Evolutionary conservation across 2,329 filamentous ascomycete genomes (phyloP), one percentile per base, ranked within the genome.

Genomic region (Leptosphaerulina australis): DNA sequence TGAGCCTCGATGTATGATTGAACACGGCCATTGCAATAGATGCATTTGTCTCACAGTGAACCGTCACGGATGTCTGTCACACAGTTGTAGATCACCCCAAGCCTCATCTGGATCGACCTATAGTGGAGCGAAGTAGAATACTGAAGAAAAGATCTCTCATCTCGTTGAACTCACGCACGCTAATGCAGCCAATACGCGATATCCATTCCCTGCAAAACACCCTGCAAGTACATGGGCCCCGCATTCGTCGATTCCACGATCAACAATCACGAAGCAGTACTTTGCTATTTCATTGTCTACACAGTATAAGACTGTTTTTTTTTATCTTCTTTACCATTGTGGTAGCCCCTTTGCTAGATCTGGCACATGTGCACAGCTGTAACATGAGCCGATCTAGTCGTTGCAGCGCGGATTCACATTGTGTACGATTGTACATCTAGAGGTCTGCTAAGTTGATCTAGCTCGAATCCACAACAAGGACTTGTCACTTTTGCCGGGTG

Each of bases 101-200:
- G 15, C 48, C 41, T 21, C 36, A 46, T 46, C 31, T 29, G 48
- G 36, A 36, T 40, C 21, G 37, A 34, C 36, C 31, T 28, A 36
- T 36, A n/a, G 41, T 24, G 30, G 10, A 21, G 5, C n/a, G 17
- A 36, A 24, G 9, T 21, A 20, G 21, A 15, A 34, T 24, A 26
- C 36, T 25, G 21, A 37, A n/a, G 30, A 51, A 22, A 24, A 25
- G 36, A 51, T 46, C 31, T 37, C 40, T 51, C 48, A 45, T 25
- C 34, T 51, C 21, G 17, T 43, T 30, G 29, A 22, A 9, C 6
- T 22, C 22, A 21, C n/a, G n/a, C n/a, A 34, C 48, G 41, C 48
- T 51, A 51, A 46, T 43, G 48, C 48, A 46, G 48, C 48, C 36
- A 43, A 30, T 51, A 46, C 36, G 36, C 41, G 41, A 51, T 36